phyloP scores from a whole-genome alignment of 352 stramenopile species.

The Phytophthora cactorum region DNA sequence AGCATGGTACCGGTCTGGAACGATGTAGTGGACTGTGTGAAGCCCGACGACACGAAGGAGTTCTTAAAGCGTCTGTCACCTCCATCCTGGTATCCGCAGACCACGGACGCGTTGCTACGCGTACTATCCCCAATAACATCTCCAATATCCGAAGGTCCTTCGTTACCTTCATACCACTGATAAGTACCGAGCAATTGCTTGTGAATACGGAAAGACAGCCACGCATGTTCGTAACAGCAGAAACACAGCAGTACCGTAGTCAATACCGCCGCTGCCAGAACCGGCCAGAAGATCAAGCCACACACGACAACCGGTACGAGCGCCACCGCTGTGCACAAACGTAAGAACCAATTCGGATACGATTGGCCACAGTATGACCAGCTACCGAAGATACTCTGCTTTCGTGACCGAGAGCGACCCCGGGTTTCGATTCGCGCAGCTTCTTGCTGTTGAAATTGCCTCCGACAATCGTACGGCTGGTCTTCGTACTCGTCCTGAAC shows the following conservation, averaged over 20 bases:
- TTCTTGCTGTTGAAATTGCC: constrained; percentile 25
- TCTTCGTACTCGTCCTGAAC: constrained; percentile 13
- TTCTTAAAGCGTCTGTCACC: constrained; percentile 41
- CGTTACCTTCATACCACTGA: constrained; percentile 51
- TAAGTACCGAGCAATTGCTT: constrained; percentile 49
- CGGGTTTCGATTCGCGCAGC: constrained; percentile 15
- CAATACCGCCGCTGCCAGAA: constrained; percentile 35
- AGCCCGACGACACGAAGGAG: constrained; percentile 35
- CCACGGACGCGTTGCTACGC: constrained; percentile 12
- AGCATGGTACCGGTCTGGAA: constrained; percentile 27
- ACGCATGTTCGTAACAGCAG: constrained; percentile 60
- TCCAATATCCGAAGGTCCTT: constrained; percentile 14
- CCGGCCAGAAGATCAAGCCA: constrained; percentile 45
- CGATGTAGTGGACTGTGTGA: constrained; percentile 43
- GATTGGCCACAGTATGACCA: constrained; percentile 48
- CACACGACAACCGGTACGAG: constrained; percentile 38
- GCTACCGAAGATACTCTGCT: constrained; percentile 46
- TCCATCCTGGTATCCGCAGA: constrained; percentile 32
- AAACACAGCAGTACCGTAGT: constrained; percentile 41
- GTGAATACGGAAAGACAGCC: constrained; percentile 61
- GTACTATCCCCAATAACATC: constrained; percentile 19
- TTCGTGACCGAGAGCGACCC: constrained; percentile 34
- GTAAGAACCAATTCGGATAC: constrained; percentile 47
- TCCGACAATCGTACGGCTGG: constrained; percentile 15
- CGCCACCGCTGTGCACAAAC: constrained; percentile 36